A percentile compares a stretch with the other conserved stretches of the same genome.
These are phyloP conservation scores for Cryoendolithus antarcticus DNA, from an alignment of 2,329 filamentous ascomycete species.

Conservation along the genomic window DNA sequence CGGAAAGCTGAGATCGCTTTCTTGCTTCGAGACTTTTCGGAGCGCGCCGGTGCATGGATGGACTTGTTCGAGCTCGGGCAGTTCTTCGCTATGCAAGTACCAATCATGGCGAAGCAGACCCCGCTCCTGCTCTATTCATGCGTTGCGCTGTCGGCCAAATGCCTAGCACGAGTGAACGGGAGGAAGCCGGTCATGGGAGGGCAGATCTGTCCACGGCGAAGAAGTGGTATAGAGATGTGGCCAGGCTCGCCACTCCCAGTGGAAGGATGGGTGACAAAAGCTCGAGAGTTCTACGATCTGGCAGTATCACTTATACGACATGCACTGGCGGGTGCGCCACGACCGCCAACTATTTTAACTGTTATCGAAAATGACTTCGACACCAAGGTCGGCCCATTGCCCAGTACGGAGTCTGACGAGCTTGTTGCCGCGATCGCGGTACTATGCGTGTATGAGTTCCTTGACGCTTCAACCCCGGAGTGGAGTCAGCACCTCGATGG, in stretches of 20 bases:
- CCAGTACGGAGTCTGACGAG: constrained; percentile 42
- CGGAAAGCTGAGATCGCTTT: constrained; percentile 34
- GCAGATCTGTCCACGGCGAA: constrained; percentile 24
- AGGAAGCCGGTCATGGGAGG: constrained; percentile 39
- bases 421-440: constrained; percentile 54
- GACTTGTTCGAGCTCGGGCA: constrained; percentile 44
- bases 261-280: constrained; percentile 43
- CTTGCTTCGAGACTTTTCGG: constrained; percentile 46
- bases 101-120: constrained; percentile 41
- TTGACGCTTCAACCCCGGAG: constrained; percentile 51
- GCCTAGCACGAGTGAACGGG: constrained; percentile 42
- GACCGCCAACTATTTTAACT: no score
- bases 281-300: constrained; percentile 46
- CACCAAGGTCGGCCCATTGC: constrained; percentile 16
- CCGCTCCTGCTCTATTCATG: constrained; percentile 42
- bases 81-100: constrained; percentile 50
- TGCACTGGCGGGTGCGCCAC: constrained; percentile 18
- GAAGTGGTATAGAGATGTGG: constrained; percentile 40
- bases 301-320: constrained; percentile 23
- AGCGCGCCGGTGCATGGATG: constrained; percentile 48
- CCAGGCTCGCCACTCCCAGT: constrained; percentile 27
- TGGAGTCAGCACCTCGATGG: constrained; percentile 55
- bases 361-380: constrained; percentile 7
- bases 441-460: constrained; percentile 54
- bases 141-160: constrained; percentile 50